Evolutionary conservation across 2,329 filamentous ascomycete genomes (phyloP).

Genomic region (Aspergillus oerlinghausenensis): DNA sequence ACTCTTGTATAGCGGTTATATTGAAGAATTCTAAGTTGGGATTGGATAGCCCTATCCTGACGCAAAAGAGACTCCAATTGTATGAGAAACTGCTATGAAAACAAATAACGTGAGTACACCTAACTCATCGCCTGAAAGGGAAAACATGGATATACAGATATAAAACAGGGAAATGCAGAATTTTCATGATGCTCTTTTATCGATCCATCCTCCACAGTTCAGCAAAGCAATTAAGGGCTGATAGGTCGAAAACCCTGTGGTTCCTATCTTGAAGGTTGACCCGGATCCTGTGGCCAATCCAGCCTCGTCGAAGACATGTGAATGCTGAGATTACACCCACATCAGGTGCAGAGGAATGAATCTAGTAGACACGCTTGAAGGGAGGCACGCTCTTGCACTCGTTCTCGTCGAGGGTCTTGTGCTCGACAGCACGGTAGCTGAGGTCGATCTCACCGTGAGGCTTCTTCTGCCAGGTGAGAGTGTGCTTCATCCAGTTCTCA

Average conservation of each 20-base stretch:
- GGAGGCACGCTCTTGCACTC: constrained; percentile 96
- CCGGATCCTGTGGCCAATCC: neutral
- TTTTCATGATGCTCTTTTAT: constrained; percentile 30
- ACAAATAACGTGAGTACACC: constrained; percentile 28
- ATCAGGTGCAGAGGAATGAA: constrained; percentile 1
- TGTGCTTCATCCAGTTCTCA: constrained; percentile 99
- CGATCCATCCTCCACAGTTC: constrained; percentile 9
- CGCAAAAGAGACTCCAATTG: constrained; percentile 26
- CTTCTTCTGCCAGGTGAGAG: constrained; percentile 88
- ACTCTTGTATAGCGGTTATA: neutral
- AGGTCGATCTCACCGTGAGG: constrained; percentile 85
- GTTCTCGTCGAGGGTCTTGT: constrained; percentile 81
- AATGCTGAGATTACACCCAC: neutral
- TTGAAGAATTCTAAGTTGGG: neutral
- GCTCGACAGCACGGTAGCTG: constrained; percentile 77
- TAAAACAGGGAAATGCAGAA: constrained; percentile 31
- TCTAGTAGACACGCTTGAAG: constrained; percentile 68
- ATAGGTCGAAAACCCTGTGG: neutral
- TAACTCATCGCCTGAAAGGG: constrained; percentile 31
- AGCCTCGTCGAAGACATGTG: neutral
- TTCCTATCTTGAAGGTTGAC: neutral
- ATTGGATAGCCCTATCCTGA: constrained; percentile 7
- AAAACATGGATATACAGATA: constrained; percentile 38
- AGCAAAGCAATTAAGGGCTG: neutral
- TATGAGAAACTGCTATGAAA: constrained; percentile 25